These are phyloP conservation scores for Ephemerocybe angulata DNA, from an alignment of 768 basidiomycete species.

Conservation along the genomic window DNA sequence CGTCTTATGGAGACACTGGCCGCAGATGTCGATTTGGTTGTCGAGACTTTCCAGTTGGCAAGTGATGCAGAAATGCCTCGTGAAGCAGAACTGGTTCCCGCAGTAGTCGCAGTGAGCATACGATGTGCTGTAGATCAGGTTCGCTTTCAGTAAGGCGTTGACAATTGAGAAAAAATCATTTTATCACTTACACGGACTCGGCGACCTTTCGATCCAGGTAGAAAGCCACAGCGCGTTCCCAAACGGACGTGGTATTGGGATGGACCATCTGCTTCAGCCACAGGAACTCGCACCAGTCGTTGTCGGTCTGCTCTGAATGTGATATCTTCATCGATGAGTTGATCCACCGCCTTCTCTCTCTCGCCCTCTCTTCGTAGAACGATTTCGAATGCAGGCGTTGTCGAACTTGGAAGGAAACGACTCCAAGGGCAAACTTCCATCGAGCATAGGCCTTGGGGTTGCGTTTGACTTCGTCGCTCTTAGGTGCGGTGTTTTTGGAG, in stretches of 20 bases:
- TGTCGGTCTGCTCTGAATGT: neutral
- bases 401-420: neutral
- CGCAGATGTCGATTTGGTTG: neutral
- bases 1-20: neutral
- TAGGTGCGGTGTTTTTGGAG: neutral
- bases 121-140: neutral
- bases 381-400: neutral
- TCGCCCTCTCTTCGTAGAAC: neutral
- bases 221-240: neutral
- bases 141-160: neutral
- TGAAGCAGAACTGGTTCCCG: neutral
- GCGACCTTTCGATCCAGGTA: neutral
- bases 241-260: neutral
- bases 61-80: neutral
- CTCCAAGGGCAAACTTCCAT: neutral
- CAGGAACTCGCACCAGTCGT: neutral
- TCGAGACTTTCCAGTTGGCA: neutral
- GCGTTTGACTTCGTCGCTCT: neutral
- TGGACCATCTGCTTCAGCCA: neutral
- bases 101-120: neutral
- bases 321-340: neutral
- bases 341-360: neutral
- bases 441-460: neutral
- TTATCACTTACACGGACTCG: neutral
- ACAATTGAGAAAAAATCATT: neutral